phyloP scores from a whole-genome alignment of 1,284 basidiomycete genomes.

The Flammula alnicola region DNA sequence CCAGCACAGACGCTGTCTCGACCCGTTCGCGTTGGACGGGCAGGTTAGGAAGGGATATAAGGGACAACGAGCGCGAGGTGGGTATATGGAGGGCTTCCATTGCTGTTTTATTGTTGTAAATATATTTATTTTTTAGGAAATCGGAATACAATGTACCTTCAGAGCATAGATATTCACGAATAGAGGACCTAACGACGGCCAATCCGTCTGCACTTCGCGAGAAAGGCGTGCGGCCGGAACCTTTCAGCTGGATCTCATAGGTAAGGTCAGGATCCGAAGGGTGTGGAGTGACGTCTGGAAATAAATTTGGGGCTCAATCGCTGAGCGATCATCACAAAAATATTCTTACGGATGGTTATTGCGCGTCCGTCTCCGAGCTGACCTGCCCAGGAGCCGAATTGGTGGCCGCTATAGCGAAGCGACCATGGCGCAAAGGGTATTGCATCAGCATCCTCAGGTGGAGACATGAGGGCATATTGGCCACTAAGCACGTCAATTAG shows the following conservation, averaged over 20 bases:
- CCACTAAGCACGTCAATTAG: slow-evolving; percentile 85
- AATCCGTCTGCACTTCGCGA: slow-evolving; percentile 91
- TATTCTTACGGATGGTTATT: slow-evolving; percentile 74
- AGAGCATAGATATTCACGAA: slow-evolving; percentile 89
- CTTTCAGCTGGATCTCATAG: slow-evolving; percentile 93
- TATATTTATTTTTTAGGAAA: slow-evolving; percentile 2
- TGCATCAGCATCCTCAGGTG: slow-evolving; percentile 33
- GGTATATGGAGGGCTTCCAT: slow-evolving; percentile 89
- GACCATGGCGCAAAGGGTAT: slow-evolving; percentile 85
- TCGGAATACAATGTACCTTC: slow-evolving; percentile 62
- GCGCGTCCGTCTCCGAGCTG: slow-evolving; percentile 97
- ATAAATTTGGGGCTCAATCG: background rate
- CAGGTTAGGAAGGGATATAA: slow-evolving; percentile 79
- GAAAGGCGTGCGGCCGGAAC: slow-evolving; percentile 93
- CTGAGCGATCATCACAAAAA: slow-evolving; percentile 1
- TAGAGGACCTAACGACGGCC: slow-evolving; percentile 89
- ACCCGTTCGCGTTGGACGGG: slow-evolving; percentile 80
- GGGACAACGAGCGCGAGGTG: slow-evolving; percentile 86
- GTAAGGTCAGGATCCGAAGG: slow-evolving; percentile 57
- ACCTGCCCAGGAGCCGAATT: slow-evolving; percentile 95
- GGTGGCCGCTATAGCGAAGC: slow-evolving; percentile 87
- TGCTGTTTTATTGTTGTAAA: slow-evolving; percentile 48
- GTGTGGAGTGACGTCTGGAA: slow-evolving; percentile 77
- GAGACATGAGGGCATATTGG: slow-evolving; percentile 70
- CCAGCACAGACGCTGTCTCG: slow-evolving; percentile 82